Evolutionary conservation across 805 yeast genomes (phyloP).

Genomic region (Suhomyces kilbournensis): DNA sequence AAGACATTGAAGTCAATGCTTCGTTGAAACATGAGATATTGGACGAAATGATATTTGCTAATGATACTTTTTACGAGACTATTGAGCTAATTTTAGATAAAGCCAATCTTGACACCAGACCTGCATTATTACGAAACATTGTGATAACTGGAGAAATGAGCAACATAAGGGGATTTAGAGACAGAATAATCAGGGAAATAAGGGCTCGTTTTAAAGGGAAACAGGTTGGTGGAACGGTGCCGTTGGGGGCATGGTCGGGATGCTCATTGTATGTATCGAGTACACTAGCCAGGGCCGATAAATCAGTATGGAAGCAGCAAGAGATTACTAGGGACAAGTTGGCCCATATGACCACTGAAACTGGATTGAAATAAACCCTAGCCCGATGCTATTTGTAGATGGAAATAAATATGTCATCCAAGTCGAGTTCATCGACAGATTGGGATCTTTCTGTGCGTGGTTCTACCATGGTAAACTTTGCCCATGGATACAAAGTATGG

Average conservation of each 20-base stretch:
- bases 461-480: background rate
- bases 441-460: background rate
- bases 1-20: conserved; percentile 11
- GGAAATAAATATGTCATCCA: conserved; percentile 3
- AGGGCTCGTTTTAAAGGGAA: background rate
- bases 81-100: conserved; percentile 7
- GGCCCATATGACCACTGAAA: conserved; percentile 3
- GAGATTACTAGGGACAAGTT: conserved; percentile 22
- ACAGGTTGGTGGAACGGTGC: background rate
- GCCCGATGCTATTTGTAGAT: conserved; percentile 4
- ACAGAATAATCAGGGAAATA: conserved; percentile 13
- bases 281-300: conserved; percentile 12
- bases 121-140: conserved; percentile 15
- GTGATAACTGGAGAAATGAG: conserved; percentile 24
- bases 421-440: background rate
- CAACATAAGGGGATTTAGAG: conserved; percentile 22
- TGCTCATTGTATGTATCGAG: conserved; percentile 28
- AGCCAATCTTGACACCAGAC: conserved; percentile 19
- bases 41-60: conserved; percentile 9
- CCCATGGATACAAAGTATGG: conserved; percentile 17
- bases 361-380: no score
- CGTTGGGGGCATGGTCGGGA: conserved; percentile 33
- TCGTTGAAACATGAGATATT: conserved; percentile 12
- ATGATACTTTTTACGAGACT: conserved; percentile 4
- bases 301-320: conserved; percentile 15